These are phyloP conservation scores for Eudorina sp. DNA, from an alignment of 139 green algal genomes.

Conservation along the genomic window DNA sequence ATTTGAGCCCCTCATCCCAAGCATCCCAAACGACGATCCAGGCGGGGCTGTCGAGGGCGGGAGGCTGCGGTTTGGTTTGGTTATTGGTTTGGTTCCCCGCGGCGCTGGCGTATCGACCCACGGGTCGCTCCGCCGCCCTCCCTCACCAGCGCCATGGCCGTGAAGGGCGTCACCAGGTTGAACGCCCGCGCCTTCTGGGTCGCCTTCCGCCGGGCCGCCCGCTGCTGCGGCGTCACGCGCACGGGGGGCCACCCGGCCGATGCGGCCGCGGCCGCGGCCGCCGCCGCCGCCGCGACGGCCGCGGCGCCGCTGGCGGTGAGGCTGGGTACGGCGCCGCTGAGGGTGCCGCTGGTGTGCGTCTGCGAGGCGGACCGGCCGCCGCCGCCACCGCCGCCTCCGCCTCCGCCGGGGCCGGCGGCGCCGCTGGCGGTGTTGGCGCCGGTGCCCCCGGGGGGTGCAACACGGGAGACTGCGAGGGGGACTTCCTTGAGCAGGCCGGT, in stretches of 20 bases:
- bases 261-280: neutral
- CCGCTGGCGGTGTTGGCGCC: neutral
- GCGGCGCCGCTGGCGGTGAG: neutral
- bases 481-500: neutral
- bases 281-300: neutral
- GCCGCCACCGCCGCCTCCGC: neutral
- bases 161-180: slow-evolving; percentile 32
- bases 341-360: no score
- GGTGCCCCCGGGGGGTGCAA: neutral
- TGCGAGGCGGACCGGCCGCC: neutral
- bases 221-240: slow-evolving; percentile 9
- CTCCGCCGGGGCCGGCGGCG: neutral
- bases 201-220: neutral
- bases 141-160: slow-evolving; percentile 31
- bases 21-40: no score
- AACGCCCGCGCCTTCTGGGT: neutral
- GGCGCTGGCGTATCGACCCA: no score
- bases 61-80: no score
- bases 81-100: no score
- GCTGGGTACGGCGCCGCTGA: no score
- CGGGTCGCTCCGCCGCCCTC: no score
- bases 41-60: no score
- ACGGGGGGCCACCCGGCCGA: neutral
- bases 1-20: no score
- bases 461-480: neutral